Percentiles rank a stretch among this genome's conserved stretches.
These are phyloP conservation scores for Uronychia setigera DNA, from an alignment of 73 alveolate genomes.

Conservation along the genomic window DNA sequence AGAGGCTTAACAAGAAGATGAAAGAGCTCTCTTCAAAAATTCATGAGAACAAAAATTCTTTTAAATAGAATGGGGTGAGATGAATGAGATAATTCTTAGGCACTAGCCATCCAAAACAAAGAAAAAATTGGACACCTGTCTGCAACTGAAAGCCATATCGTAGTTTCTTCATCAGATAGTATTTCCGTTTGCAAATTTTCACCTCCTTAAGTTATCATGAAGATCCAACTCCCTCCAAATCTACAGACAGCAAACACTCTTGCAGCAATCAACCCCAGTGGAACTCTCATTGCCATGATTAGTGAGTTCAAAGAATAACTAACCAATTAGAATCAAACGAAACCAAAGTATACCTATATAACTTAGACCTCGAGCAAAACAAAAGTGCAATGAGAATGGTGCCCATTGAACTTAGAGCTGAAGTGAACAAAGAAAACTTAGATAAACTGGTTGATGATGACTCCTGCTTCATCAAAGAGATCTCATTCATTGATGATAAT, in stretches of 20 bases:
- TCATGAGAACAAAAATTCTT: no score
- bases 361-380: background rate
- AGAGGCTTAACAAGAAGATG: no score
- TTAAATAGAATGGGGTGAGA: no score
- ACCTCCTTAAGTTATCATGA: background rate
- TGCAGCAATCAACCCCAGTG: background rate
- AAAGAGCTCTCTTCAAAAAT: no score
- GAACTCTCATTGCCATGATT: background rate
- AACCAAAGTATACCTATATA: background rate
- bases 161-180: background rate
- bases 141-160: background rate
- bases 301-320: background rate
- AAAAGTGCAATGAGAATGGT: background rate
- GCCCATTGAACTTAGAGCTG: background rate
- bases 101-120: no score
- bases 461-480: conserved; percentile 12
- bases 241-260: background rate
- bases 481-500: conserved; percentile 3
- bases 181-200: background rate
- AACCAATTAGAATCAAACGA: background rate
- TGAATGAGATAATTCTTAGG: no score
- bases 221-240: background rate
- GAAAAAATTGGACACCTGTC: no score
- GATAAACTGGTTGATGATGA: conserved; percentile 28
- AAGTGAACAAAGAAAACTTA: conserved; percentile 25